Percentiles rank a stretch among this genome's conserved stretches.
Evolutionary conservation across 208 protist species (phyloP).

Genomic region (Tritrichomonas foetus): DNA sequence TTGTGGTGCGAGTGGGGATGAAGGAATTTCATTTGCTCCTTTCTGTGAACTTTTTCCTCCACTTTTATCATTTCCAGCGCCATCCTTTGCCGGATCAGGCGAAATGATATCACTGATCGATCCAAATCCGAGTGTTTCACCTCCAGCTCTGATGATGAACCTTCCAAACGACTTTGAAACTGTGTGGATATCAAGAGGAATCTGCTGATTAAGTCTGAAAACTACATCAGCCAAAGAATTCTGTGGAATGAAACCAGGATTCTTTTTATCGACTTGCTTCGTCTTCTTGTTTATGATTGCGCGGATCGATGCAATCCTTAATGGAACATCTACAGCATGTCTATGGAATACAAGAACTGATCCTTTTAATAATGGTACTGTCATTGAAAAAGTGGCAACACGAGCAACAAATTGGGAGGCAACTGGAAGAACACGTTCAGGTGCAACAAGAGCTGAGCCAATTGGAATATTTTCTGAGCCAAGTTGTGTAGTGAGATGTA

Average conservation of each 20-base stretch:
- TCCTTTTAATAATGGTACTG: background rate
- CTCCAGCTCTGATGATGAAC: conserved; percentile 6
- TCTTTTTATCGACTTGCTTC: background rate
- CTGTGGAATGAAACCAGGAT: background rate
- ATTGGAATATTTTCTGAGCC: background rate
- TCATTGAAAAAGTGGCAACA: background rate
- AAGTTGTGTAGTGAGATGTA: background rate
- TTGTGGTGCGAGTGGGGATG: too few species aligned
- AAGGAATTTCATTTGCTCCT: too few species aligned
- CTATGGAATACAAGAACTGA: background rate
- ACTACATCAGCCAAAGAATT: background rate
- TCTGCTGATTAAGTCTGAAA: background rate
- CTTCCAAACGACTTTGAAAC: background rate
- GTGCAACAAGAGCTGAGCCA: background rate
- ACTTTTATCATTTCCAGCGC: too few species aligned
- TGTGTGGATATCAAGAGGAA: background rate
- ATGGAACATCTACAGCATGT: background rate
- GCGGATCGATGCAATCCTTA: background rate
- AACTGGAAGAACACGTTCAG: background rate
- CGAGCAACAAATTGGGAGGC: background rate
- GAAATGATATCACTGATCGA: too few species aligned
- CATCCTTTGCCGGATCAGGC: too few species aligned
- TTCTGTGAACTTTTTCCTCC: too few species aligned
- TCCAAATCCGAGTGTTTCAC: conserved; percentile 20
- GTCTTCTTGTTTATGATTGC: background rate